Evolutionary conservation across 148 eudicot genomes (phyloP), one percentile per base, ranked within the genome.

Genomic region (Arctostaphylos glauca): DNA sequence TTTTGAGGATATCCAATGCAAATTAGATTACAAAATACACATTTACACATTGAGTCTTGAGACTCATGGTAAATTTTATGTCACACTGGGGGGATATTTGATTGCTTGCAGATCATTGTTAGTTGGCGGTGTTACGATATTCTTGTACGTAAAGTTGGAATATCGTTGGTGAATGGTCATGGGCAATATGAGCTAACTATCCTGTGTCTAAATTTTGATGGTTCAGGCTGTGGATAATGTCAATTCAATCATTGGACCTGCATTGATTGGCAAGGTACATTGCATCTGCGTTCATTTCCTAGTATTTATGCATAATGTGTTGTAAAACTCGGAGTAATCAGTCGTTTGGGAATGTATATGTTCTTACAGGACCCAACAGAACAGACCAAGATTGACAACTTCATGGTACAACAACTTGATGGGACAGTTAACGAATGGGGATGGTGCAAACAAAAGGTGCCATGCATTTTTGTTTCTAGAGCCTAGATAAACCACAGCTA

Each of bases 391-490:
- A 86, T 95, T 67, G 98, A 94, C 85, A 94, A 92, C 88, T 96
- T 88, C 94, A 96, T 95, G 98, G 98, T 96, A 72, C 98, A 96
- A 81, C 83, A 96, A 74, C 95, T 95, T 14, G 98, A 95, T 77
- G 98, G 97, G 86, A 95, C 98, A 76, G 88, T 84, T 48, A 95
- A 95, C 53, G 98, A 95, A 88, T 95, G 98, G 98, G 98, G 98
- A 59, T 93, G 97, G 98, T 95, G 98, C 92, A 95, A 95, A 86
- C 97, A 93, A 85, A 95, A 95, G 97, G 97, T 95, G 86, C 75
- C 0, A 2, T 68, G 15, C 16, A 12, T 55, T 60, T n/a, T 47
- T 14, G 3, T 43, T 76, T 68, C 38, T 41, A 23, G 0, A 43
- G 53, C 43, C 9, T 21, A 73, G 72, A 48, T 81, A 9, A 68